Evolutionary conservation across 202 grass and related monocot genomes (phyloP).

Genomic region (Eragrostis tef): DNA sequence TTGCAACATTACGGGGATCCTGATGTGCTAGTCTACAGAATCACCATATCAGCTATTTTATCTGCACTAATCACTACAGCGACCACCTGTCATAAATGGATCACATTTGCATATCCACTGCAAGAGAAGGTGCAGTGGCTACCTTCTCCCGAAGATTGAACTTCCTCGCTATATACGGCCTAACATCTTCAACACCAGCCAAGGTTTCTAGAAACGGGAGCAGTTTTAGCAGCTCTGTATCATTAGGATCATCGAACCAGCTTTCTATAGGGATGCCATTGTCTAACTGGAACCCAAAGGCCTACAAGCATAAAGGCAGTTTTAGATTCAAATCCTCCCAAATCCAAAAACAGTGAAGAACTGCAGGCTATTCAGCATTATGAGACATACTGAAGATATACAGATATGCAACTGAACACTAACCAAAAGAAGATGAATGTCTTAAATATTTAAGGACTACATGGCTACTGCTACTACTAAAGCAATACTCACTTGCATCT

Average conservation of each 20-base stretch:
- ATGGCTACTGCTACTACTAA: background rate
- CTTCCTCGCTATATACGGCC: constrained; percentile 64
- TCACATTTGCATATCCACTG: constrained; percentile 62
- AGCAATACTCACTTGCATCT: no score
- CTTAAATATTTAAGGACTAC: constrained; percentile 8
- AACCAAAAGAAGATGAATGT: background rate
- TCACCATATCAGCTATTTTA: background rate
- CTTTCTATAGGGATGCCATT: constrained; percentile 92
- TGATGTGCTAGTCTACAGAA: constrained; percentile 26
- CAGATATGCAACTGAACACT: constrained; percentile 9
- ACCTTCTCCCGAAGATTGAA: constrained; percentile 80
- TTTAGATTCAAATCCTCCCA: background rate
- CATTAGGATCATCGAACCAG: constrained; percentile 85
- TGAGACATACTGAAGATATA: background rate
- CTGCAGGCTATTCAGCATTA: background rate
- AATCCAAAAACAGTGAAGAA: background rate
- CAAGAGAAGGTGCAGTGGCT: constrained; percentile 56
- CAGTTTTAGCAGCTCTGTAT: constrained; percentile 63
- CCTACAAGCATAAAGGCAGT: constrained; percentile 52
- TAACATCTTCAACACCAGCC: constrained; percentile 68
- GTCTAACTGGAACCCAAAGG: constrained; percentile 90
- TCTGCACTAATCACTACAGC: constrained; percentile 16
- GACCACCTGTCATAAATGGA: background rate
- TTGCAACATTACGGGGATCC: background rate
- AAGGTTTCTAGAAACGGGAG: constrained; percentile 81